Base-by-base conservation (phyloP, 257 asterid genomes). In the Solanum dulcamara region DNA sequence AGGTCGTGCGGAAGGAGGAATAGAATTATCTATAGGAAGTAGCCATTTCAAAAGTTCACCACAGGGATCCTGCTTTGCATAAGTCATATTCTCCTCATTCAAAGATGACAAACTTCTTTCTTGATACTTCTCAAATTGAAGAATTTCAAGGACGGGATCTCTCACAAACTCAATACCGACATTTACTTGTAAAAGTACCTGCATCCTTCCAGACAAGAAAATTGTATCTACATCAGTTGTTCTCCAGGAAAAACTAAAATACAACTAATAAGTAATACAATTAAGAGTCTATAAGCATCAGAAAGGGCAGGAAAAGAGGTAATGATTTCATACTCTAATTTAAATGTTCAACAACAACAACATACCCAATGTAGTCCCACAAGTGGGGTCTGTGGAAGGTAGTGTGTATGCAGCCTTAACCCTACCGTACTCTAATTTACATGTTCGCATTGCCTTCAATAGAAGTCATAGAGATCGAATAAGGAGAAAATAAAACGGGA, bases 151-250 rank as follows among this genome's bases (percentile, higher is more conserved):
- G 87, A 93, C 92, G 81, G 99, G 99, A 90, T 95, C 94, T 85
- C 87, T 92, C 79, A 93, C 89, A 85, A 91, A 90, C 85, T 92
- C 97, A 84, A 90, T 92, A 85, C 96, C 95, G 86, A 97, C 91
- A 90, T 93, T 94, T 88, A 94, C 91, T 90, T 95, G 99, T 94
- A 97, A 95, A 89, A 95, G 97, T 86, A 97, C 97, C 99, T 97
- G 99, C 97, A 94, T 92, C 95, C 98, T 94, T 95, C 98, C 99
- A 90, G 88, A 90, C 91, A 95, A 90, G 86, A 93, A 91, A 88
- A 89, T 87, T 85, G 85, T 89, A 91, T 85, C 89, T 92, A 94
- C 86, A 90, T 93, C 91, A 90, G 89, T 79, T 85, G 90, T 60
- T 81, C 81, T 79, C 74, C 87, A 79, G 64, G 64, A 17, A 48